These are phyloP conservation scores for Eustoma russellianum DNA, from an alignment of 257 asterid genomes.

Conservation along the genomic window DNA sequence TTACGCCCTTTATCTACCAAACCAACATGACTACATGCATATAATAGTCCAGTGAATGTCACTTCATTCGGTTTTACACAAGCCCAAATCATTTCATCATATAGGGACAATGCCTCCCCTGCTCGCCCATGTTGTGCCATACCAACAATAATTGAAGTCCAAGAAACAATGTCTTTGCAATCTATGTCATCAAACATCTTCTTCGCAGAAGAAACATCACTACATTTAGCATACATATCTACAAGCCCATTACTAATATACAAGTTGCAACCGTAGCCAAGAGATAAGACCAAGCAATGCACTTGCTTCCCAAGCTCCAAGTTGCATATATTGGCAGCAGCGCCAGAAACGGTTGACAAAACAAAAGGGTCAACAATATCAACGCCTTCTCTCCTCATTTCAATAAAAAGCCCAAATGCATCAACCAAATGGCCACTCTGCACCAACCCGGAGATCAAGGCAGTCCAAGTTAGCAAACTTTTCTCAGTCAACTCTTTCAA, in stretches of 20 bases:
- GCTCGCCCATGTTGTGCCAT: constrained; percentile 88
- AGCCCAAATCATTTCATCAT: constrained; percentile 48
- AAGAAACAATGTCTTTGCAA: constrained; percentile 54
- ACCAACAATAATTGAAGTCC: constrained; percentile 82
- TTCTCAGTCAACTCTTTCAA: constrained; percentile 31
- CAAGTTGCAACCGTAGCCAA: constrained; percentile 42
- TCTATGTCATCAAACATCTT: constrained; percentile 35
- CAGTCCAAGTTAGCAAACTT: constrained; percentile 48
- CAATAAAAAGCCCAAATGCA: constrained; percentile 39
- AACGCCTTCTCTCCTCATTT: constrained; percentile 50
- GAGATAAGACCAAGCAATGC: constrained; percentile 48
- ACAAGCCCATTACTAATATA: constrained; percentile 49
- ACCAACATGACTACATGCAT: constrained; percentile 79
- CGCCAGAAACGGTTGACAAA: constrained; percentile 51
- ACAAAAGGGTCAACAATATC: constrained; percentile 37
- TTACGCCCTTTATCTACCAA: constrained; percentile 48
- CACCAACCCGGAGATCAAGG: constrained; percentile 58
- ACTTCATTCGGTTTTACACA: constrained; percentile 65
- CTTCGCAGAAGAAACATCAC: constrained; percentile 55
- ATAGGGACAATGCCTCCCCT: constrained; percentile 39
- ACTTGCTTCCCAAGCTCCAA: constrained; percentile 68
- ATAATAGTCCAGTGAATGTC: constrained; percentile 61
- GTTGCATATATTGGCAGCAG: constrained; percentile 46
- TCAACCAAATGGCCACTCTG: constrained; percentile 48
- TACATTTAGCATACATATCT: constrained; percentile 83